phyloP scores from a whole-genome alignment of 2,329 filamentous ascomycete genomes.

The Huntiella moniliformis region DNA sequence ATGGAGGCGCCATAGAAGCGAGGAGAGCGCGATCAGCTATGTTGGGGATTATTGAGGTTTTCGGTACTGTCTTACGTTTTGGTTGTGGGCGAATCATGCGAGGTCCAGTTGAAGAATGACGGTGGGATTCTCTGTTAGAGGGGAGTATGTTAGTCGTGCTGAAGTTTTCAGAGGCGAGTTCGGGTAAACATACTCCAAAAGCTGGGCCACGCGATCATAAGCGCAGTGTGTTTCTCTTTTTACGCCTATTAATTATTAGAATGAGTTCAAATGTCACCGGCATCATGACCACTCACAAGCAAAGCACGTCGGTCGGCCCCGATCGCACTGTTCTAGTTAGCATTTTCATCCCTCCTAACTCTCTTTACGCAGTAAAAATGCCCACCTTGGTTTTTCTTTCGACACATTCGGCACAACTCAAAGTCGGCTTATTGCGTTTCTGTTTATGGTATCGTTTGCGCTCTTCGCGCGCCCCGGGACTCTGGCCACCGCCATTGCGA shows the following conservation, averaged over 20 bases:
- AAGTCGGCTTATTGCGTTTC: slow-evolving; percentile 66
- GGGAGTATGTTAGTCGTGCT: background rate
- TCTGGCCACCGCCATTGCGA: slow-evolving; percentile 3
- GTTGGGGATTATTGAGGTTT: slow-evolving; percentile 29
- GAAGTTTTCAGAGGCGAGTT: background rate
- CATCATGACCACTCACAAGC: slow-evolving; percentile 31
- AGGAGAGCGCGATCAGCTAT: slow-evolving; percentile 35
- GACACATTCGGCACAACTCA: slow-evolving; percentile 64
- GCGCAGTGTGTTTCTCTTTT: slow-evolving; percentile 59
- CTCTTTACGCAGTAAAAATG: background rate
- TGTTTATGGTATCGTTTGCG: slow-evolving; percentile 42
- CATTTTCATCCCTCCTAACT: background rate
- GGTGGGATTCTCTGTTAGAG: slow-evolving; percentile 7
- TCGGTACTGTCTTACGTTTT: slow-evolving; percentile 26
- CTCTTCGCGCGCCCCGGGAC: background rate
- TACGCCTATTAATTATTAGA: slow-evolving; percentile 30
- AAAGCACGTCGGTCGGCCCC: slow-evolving; percentile 49
- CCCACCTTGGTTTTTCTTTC: slow-evolving; percentile 62
- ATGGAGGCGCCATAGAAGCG: slow-evolving; percentile 22
- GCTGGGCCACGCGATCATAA: slow-evolving; percentile 58
- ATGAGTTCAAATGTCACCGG: background rate
- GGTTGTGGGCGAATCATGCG: slow-evolving; percentile 39
- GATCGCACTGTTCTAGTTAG: slow-evolving; percentile 42
- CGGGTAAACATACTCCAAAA: slow-evolving; percentile 43
- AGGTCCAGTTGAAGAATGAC: slow-evolving; percentile 29